A percentile compares a stretch with the other conserved stretches of the same genome.
These are phyloP conservation scores for Candida bentonensis DNA, from an alignment of 805 yeast species.

Conservation along the genomic window DNA sequence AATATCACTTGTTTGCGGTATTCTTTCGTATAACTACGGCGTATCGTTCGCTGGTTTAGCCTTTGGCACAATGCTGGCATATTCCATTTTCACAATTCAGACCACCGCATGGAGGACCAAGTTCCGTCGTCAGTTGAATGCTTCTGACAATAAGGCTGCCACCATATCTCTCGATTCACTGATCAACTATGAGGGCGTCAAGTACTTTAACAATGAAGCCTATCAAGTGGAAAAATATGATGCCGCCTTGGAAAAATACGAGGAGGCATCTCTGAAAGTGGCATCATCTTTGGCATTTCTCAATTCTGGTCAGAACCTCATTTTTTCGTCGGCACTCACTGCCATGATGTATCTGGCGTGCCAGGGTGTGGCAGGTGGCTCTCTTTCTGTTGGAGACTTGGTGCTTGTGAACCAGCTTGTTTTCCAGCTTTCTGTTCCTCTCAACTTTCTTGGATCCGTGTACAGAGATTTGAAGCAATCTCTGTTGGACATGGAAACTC, in stretches of 20 bases:
- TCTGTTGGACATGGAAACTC: conserved; percentile 86
- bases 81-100: conserved; percentile 71
- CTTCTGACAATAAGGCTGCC: conserved; percentile 93
- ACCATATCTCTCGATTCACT: conserved; percentile 86
- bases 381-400: conserved; percentile 83
- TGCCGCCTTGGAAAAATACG: conserved; percentile 56
- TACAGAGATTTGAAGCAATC: conserved; percentile 91
- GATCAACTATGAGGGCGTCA: conserved; percentile 88
- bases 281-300: conserved; percentile 65
- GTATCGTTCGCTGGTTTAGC: conserved; percentile 80
- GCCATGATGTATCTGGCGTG: conserved; percentile 98
- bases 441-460: conserved; percentile 89
- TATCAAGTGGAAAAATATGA: conserved; percentile 74
- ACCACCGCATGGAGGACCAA: conserved; percentile 96
- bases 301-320: conserved; percentile 66
- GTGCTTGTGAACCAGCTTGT: conserved; percentile 91
- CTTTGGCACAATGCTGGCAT: conserved; percentile 73
- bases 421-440: conserved; percentile 88
- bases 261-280: conserved; percentile 51
- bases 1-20: conserved; percentile 84
- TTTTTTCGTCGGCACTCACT: conserved; percentile 78
- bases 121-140: conserved; percentile 78
- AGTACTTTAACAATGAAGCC: conserved; percentile 82
- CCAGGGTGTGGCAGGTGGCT: conserved; percentile 73
- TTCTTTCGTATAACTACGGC: conserved; percentile 87